Evolutionary conservation across 73 alveolate species (phyloP).

Genomic region (Breviolum minutum): DNA sequence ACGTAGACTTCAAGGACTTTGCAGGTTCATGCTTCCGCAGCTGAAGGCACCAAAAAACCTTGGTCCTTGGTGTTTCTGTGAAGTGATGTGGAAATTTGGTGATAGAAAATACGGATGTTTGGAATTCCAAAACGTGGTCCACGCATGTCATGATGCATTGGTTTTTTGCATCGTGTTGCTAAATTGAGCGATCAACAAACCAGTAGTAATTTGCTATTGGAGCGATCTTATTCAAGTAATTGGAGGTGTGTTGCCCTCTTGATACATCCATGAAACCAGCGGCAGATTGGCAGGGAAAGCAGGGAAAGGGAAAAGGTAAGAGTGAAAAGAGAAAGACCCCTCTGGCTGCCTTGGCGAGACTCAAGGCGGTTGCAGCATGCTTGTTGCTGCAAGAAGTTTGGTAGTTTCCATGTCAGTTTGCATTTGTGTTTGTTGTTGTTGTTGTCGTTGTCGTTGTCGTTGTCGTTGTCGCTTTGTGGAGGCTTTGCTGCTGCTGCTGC

Average conservation of each 20-base stretch:
- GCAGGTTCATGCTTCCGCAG: slow-evolving; percentile 64
- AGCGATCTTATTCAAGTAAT: not conserved
- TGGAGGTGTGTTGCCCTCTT: not conserved
- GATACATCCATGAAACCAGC: not conserved
- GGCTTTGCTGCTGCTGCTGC: too few relatives aligned
- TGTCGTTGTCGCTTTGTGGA: too few relatives aligned
- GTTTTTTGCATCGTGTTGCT: not conserved
- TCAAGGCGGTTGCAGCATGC: not conserved
- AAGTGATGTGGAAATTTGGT: too few relatives aligned
- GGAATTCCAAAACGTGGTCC: not conserved
- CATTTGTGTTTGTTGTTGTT: too few relatives aligned
- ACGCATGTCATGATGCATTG: not conserved
- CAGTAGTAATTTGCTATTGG: not conserved
- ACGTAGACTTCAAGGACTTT: slow-evolving; percentile 64
- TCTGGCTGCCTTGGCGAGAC: slow-evolving; percentile 36
- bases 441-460: too few relatives aligned
- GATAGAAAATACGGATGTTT: too few relatives aligned
- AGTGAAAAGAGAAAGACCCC: not conserved
- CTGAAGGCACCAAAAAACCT: slow-evolving; percentile 61
- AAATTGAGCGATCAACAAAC: not conserved
- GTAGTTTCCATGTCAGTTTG: too few relatives aligned
- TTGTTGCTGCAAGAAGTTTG: not conserved
- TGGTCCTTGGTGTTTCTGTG: not conserved
- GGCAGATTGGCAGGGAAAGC: not conserved
- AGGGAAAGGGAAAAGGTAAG: slow-evolving; percentile 34